These are phyloP conservation scores for Avena sativa DNA, from an alignment of 176 grass and related monocot genomes.

Conservation along the genomic window DNA sequence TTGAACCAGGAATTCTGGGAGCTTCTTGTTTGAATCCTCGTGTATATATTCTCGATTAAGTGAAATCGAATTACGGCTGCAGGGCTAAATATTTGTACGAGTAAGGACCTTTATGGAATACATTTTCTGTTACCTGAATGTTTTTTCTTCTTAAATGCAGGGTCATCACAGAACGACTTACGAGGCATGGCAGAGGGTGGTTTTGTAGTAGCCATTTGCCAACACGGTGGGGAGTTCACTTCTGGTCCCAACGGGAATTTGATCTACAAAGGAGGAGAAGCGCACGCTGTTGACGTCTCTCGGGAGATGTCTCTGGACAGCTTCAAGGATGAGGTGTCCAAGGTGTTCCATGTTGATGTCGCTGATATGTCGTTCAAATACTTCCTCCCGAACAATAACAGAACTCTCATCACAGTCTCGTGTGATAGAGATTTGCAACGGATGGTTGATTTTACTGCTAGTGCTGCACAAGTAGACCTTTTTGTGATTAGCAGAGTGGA, in stretches of 20 bases:
- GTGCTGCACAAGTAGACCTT: slow-evolving; percentile 70
- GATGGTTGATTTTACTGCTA: slow-evolving; percentile 92
- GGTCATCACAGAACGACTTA: not conserved
- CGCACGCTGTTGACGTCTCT: slow-evolving; percentile 79
- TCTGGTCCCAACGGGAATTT: slow-evolving; percentile 68
- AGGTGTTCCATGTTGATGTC: slow-evolving; percentile 80
- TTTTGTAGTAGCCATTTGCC: slow-evolving; percentile 82
- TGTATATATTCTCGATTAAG: not conserved
- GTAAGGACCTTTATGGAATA: not conserved
- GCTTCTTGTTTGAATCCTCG: not conserved
- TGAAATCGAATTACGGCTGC: not conserved
- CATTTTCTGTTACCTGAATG: not conserved
- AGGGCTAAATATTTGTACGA: not conserved
- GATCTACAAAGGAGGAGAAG: slow-evolving; percentile 92
- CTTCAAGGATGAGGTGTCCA: slow-evolving; percentile 78
- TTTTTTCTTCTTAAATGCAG: slow-evolving; percentile 2
- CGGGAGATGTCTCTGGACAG: slow-evolving; percentile 70
- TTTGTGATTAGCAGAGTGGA: slow-evolving; percentile 88
- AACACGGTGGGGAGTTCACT: slow-evolving; percentile 89
- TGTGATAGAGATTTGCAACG: slow-evolving; percentile 88
- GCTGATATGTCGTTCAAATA: slow-evolving; percentile 82
- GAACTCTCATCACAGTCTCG: slow-evolving; percentile 87
- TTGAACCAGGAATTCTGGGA: not conserved
- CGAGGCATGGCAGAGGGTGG: slow-evolving; percentile 34
- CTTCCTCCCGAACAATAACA: slow-evolving; percentile 88